Conservation (phyloP, 768 basidiomycete species). For the Leccinellum luteum region DNA sequence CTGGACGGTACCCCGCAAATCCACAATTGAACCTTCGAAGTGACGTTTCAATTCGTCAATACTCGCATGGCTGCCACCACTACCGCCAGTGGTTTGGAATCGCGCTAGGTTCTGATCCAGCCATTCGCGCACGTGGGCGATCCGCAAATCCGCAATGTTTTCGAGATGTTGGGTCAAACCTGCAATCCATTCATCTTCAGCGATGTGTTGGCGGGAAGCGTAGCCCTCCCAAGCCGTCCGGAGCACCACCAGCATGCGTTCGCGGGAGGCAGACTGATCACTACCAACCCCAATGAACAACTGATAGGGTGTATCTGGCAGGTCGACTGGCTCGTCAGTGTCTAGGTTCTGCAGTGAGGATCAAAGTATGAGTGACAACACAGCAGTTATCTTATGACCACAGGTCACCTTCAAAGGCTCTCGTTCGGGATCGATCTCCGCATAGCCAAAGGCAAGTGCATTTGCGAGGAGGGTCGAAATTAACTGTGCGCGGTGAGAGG, state of each 20-base stretch:
- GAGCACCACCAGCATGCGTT: conserved; percentile 9
- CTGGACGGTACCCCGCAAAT: conserved; percentile 44
- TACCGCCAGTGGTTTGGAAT: conserved; percentile 34
- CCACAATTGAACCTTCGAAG: conserved; percentile 43
- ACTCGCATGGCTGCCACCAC: conserved; percentile 33
- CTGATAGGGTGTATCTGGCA: conserved; percentile 34
- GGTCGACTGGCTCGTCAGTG: conserved; percentile 40
- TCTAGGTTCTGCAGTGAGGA: conserved; percentile 47
- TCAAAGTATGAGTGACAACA: not conserved
- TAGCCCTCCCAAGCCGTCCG: conserved; percentile 18
- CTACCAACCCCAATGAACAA: conserved; percentile 33
- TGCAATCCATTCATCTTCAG: conserved; percentile 38
- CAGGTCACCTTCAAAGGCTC: conserved; percentile 49
- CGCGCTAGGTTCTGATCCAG: conserved; percentile 45
- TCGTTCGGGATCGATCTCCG: conserved; percentile 42
- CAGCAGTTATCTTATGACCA: not conserved
- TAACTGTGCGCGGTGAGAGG: conserved; percentile 45
- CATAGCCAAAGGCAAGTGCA: conserved; percentile 47
- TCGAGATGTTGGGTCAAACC: conserved; percentile 39
- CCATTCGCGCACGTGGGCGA: conserved; percentile 51
- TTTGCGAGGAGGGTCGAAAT: conserved; percentile 41
- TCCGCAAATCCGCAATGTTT: conserved; percentile 39
- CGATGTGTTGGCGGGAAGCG: conserved; percentile 15
- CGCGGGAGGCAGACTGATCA: conserved; percentile 20
- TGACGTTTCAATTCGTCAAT: conserved; percentile 44